These are phyloP conservation scores for Ascochyta viciae-villosae DNA, from an alignment of 2,329 filamentous ascomycete genomes.

Conservation along the genomic window DNA sequence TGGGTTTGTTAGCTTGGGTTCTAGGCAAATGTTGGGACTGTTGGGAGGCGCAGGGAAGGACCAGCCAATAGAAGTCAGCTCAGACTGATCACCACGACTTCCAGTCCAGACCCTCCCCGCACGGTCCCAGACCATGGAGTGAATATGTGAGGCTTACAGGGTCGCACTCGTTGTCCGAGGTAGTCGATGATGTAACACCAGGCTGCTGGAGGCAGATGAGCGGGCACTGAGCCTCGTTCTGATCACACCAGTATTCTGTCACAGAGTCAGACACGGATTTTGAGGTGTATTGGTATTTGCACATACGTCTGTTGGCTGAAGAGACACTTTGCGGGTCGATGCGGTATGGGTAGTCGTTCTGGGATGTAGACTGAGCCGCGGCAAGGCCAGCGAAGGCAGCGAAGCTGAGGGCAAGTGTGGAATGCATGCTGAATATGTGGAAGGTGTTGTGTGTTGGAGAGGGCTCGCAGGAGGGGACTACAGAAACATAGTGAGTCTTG, in stretches of 20 bases:
- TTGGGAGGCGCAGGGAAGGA: slow-evolving; percentile 5
- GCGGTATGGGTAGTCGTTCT: slow-evolving; percentile 49
- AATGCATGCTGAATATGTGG: slow-evolving; percentile 52
- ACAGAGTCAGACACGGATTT: slow-evolving; percentile 25
- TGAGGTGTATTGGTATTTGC: background rate
- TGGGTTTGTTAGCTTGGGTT: slow-evolving; percentile 5
- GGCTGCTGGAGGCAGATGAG: slow-evolving; percentile 72
- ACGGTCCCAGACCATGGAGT: background rate
- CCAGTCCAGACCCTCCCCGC: background rate
- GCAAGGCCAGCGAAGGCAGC: slow-evolving; percentile 61
- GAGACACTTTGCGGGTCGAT: slow-evolving; percentile 70
- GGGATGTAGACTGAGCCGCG: slow-evolving; percentile 53
- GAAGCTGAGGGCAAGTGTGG: slow-evolving; percentile 59
- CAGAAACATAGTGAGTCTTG: slow-evolving; percentile 8
- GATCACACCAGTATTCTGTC: slow-evolving; percentile 69
- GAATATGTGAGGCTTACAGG: slow-evolving; percentile 54
- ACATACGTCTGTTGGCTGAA: slow-evolving; percentile 60
- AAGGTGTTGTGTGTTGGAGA: slow-evolving; percentile 12
- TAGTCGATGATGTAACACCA: slow-evolving; percentile 53
- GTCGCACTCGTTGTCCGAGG: slow-evolving; percentile 70
- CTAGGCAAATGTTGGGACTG: slow-evolving; percentile 6
- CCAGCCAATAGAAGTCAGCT: slow-evolving; percentile 1
- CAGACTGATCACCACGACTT: background rate
- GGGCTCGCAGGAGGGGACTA: slow-evolving; percentile 4
- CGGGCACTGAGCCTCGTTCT: slow-evolving; percentile 70